Evolutionary conservation across 2,329 filamentous ascomycete genomes (phyloP).

Genomic region (Mollisia scopiformis): DNA sequence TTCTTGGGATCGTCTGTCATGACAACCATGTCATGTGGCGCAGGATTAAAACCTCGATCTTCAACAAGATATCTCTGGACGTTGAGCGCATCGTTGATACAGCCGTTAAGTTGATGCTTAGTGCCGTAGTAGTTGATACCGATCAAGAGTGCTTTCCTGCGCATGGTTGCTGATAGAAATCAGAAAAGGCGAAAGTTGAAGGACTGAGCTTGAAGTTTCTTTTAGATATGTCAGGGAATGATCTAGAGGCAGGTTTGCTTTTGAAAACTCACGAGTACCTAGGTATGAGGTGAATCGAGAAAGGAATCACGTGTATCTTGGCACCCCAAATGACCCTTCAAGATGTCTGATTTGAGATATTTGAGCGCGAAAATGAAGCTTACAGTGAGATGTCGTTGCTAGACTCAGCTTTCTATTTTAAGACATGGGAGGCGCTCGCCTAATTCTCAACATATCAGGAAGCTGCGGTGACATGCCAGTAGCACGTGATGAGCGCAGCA

Average conservation of each 20-base stretch:
- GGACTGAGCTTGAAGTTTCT: background rate
- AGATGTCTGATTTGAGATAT: background rate
- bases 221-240: background rate
- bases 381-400: background rate
- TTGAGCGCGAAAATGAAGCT: background rate
- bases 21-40: constrained; percentile 19
- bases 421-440: background rate
- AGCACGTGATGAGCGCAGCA: background rate
- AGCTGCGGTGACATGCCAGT: constrained; percentile 7
- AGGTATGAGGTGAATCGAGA: background rate
- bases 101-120: constrained; percentile 23
- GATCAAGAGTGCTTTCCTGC: constrained; percentile 52
- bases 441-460: background rate
- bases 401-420: too few relatives aligned
- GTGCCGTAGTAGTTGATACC: constrained; percentile 46
- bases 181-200: background rate
- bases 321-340: background rate
- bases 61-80: constrained; percentile 42
- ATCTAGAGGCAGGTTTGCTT: background rate
- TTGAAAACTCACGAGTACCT: background rate
- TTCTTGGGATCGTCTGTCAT: constrained; percentile 35
- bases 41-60: constrained; percentile 23
- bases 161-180: constrained; percentile 11
- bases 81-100: constrained; percentile 41
- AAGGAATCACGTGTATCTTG: background rate